Conservation (phyloP, 164 flowering plant species). For the Buxus sempervirens region DNA sequence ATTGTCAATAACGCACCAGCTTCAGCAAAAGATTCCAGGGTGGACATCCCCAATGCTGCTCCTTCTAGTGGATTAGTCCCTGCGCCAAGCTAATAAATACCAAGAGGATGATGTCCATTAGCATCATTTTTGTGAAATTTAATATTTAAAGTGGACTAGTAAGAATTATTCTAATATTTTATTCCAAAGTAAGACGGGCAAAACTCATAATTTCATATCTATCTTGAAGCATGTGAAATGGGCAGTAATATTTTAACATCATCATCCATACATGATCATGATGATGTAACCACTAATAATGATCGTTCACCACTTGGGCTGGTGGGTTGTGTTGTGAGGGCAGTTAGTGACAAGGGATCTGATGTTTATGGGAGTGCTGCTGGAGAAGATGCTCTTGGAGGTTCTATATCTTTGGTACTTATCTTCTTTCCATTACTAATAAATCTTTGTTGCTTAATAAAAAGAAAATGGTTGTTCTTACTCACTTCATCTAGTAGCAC, state of each 20-base stretch:
- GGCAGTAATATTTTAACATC: background rate
- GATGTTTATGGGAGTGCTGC: too few relatives aligned
- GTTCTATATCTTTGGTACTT: too few relatives aligned
- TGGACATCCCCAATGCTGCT: constrained; percentile 94
- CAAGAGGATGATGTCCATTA: background rate
- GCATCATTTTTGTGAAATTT: background rate
- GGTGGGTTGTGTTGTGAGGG: too few relatives aligned
- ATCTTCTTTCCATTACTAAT: too few relatives aligned
- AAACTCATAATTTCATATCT: background rate
- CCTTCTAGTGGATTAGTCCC: constrained; percentile 99
- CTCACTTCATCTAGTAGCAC: constrained; percentile 94
- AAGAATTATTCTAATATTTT: background rate
- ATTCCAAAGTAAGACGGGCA: background rate
- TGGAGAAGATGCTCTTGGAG: too few relatives aligned
- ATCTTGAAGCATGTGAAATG: background rate
- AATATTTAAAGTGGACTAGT: background rate
- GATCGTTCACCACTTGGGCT: too few relatives aligned
- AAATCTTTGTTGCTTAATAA: too few relatives aligned
- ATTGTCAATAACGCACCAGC: constrained; percentile 68
- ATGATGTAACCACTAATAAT: too few relatives aligned
- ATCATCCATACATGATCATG: background rate
- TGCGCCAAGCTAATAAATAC: constrained; percentile 71
- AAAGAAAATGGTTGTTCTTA: background rate
- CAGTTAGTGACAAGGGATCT: too few relatives aligned
- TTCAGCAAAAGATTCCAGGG: constrained; percentile 85